A percentile compares a stretch with the other conserved stretches of the same genome.
These are phyloP conservation scores for Fusarium concolor DNA, from an alignment of 2,329 filamentous ascomycete genomes.

Conservation along the genomic window DNA sequence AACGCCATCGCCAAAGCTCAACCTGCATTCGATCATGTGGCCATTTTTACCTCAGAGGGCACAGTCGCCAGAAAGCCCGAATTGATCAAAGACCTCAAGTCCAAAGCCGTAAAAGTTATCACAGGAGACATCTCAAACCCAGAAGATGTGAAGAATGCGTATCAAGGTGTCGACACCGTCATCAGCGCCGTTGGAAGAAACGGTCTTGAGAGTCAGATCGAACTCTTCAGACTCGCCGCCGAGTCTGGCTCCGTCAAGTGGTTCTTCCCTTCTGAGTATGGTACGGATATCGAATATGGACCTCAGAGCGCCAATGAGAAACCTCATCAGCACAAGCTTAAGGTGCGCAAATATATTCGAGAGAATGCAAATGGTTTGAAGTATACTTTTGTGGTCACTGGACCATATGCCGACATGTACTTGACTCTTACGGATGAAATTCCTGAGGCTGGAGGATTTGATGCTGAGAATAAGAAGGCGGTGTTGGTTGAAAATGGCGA, in stretches of 20 bases:
- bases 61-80: constrained; percentile 36
- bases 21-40: constrained; percentile 50
- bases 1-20: constrained; percentile 51
- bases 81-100: constrained; percentile 36
- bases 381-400: constrained; percentile 76
- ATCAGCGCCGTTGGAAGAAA: constrained; percentile 73
- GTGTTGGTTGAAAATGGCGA: constrained; percentile 71
- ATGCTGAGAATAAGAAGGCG: constrained; percentile 67
- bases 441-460: constrained; percentile 64
- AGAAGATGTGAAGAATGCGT: constrained; percentile 66
- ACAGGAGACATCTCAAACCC: constrained; percentile 53
- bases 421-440: constrained; percentile 54
- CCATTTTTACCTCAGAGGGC: constrained; percentile 49
- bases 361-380: constrained; percentile 65
- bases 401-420: constrained; percentile 75
- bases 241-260: constrained; percentile 64
- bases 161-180: constrained; percentile 71
- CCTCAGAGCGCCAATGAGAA: constrained; percentile 68
- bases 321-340: constrained; percentile 77
- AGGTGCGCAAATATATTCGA: constrained; percentile 71
- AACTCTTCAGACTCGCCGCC: constrained; percentile 70
- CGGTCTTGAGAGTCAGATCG: constrained; percentile 70
- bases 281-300: constrained; percentile 72
- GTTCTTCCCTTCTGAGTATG: constrained; percentile 77
- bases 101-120: constrained; percentile 42